Evolutionary conservation across 148 eudicot species (phyloP), one percentile per base, ranked within the genome.

Genomic region (Spergularia bocconei): DNA sequence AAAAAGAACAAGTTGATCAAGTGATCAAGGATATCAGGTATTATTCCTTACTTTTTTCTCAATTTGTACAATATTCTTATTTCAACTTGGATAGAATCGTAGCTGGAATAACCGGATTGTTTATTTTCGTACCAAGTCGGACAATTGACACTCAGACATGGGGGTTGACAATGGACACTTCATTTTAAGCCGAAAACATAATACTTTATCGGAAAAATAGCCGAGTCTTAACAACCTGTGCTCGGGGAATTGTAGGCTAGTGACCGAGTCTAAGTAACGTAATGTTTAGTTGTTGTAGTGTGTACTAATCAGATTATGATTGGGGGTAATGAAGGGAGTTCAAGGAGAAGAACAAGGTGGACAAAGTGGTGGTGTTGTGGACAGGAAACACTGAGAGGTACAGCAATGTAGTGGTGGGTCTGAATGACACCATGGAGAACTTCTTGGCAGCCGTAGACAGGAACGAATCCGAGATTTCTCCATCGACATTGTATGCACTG

Each of bases 361-460:
- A 95, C 81, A 90, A 86, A 84, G 90, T 95, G 51, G 98, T 95
- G 74, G 98, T 95, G 63, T 78, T 95, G 53, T 95, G 98, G 98
- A 95, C 98, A 8, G 98, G 91, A 44, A 95, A 95, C 86, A 95
- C 98, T 6, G 97, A 95, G 84, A 92, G 98, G 80, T 95, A 95
- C 81, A 95, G 96, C 72, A 89, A 90, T 79, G 91, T 95, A 48
- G 72, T 90, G 76, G 97, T 84, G 19, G 97, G 98, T 54, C 86
- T 92, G 60, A 95, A 95, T 75, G 98, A 95, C 85, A 95, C 96
- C 63, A 69, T 72, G 71, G 97, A 92, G 69, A 95, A 79, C 78
- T 83, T 95, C 17, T 74, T 92, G 82, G 97, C 96, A 36, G 77
- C 98, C 25, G 25, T 95, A 29, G 97, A 89, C 5, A 92, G 80